Percentiles rank a stretch among this genome's conserved stretches.
Conservation (phyloP, 2,329 filamentous ascomycete species). For the Nothopassalora personata region DNA sequence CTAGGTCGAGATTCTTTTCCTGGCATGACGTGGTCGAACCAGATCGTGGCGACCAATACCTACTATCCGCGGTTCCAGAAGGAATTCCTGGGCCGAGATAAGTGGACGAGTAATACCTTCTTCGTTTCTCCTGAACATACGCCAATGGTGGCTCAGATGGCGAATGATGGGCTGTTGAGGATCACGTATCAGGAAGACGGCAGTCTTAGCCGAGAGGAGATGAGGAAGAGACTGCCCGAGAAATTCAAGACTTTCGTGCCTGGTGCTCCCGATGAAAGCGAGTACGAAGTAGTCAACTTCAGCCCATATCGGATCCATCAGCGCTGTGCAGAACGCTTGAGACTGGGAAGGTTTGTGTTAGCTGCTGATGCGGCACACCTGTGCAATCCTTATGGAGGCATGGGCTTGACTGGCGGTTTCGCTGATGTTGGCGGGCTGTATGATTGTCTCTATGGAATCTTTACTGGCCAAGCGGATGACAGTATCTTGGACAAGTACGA, state of each 20-base stretch:
- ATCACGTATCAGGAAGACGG: slow-evolving; percentile 10
- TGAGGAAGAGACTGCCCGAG: slow-evolving; percentile 3
- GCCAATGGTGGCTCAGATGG: slow-evolving; percentile 9
- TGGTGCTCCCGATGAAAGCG: slow-evolving; percentile 7
- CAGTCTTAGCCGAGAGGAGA: slow-evolving; percentile 1
- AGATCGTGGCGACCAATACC: slow-evolving; percentile 15
- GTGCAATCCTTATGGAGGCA: slow-evolving; percentile 14
- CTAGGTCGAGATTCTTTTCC: slow-evolving; percentile 9
- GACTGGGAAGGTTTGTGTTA: slow-evolving; percentile 27
- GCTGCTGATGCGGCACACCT: slow-evolving; percentile 36
- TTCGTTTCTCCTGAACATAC: slow-evolving; percentile 13
- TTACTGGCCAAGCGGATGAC: slow-evolving; percentile 20
- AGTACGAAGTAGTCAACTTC: slow-evolving; percentile 30
- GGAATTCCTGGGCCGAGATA: slow-evolving; percentile 1
- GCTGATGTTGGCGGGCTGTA: slow-evolving; percentile 25
- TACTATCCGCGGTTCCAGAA: slow-evolving; percentile 7
- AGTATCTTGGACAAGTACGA: slow-evolving; percentile 35
- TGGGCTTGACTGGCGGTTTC: slow-evolving; percentile 19
- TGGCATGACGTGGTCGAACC: slow-evolving; percentile 12
- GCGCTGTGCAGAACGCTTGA: slow-evolving; percentile 27
- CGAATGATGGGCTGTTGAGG: slow-evolving; percentile 7
- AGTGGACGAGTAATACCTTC: slow-evolving; percentile 8
- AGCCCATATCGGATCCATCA: slow-evolving; percentile 38
- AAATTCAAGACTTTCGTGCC: background rate
- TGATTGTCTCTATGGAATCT: slow-evolving; percentile 25